Conservation (phyloP, 2,329 filamentous ascomycete species). For the Venturia asperata region DNA sequence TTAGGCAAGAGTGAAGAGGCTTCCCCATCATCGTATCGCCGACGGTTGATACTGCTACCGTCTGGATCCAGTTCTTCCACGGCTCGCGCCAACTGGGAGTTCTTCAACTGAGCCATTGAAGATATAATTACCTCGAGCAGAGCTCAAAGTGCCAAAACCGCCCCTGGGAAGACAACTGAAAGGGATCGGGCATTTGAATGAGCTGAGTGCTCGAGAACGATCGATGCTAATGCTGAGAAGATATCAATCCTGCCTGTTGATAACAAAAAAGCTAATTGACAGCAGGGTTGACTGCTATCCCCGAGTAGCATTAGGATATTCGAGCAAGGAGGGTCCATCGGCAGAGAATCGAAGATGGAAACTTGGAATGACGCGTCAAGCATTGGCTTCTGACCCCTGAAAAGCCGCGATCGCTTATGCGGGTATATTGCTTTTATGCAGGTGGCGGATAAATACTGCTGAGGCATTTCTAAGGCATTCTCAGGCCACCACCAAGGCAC, state of each 20-base stretch:
- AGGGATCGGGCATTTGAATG: neutral
- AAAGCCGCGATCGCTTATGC: conserved; percentile 1
- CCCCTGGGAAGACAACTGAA: neutral
- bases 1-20: conserved; percentile 3
- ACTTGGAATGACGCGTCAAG: neutral
- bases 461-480: neutral
- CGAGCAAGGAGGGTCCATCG: no score
- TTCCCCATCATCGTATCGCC: neutral
- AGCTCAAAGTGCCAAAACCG: neutral
- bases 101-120: conserved; percentile 1
- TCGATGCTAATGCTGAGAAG: neutral
- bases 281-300: neutral
- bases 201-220: neutral
- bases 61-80: conserved; percentile 11
- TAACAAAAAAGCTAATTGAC: neutral
- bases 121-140: neutral
- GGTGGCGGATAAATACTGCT: neutral
- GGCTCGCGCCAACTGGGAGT: neutral
- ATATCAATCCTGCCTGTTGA: neutral
- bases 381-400: neutral
- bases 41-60: neutral
- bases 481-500: no score
- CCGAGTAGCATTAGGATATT: neutral
- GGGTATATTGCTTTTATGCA: neutral
- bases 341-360: neutral